These are phyloP conservation scores for Cladophialophora bantiana DNA, from an alignment of 2,329 filamentous ascomycete genomes.

Conservation along the genomic window DNA sequence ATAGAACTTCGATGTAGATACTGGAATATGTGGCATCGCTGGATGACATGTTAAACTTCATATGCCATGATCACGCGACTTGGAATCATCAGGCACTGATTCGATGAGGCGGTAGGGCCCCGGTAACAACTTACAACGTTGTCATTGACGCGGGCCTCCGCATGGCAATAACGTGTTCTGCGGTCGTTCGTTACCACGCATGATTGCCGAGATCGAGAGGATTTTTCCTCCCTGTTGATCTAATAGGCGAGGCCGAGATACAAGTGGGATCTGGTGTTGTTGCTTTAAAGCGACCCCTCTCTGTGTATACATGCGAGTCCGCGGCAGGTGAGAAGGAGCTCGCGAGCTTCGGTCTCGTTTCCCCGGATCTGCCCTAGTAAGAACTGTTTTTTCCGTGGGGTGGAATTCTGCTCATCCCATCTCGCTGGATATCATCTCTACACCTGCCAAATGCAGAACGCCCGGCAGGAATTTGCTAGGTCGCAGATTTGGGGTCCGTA, in stretches of 20 bases:
- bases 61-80: neutral
- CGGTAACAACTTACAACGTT: neutral
- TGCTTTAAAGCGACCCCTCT: neutral
- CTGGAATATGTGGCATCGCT: neutral
- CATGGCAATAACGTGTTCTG: neutral
- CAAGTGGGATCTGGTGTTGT: neutral
- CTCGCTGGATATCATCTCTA: neutral
- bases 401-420: neutral
- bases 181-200: neutral
- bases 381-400: neutral
- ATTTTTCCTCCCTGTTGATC: neutral
- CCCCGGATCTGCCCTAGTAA: neutral
- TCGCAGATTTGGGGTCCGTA: constrained; percentile 12
- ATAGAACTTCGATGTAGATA: neutral
- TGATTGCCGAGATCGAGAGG: neutral
- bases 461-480: neutral
- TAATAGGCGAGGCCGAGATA: neutral
- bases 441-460: neutral
- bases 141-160: neutral
- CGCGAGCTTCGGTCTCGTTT: neutral
- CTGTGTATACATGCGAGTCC: neutral
- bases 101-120: neutral
- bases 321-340: neutral
- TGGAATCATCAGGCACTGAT: neutral
- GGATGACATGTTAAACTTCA: neutral